Percentiles rank a stretch among this genome's conserved stretches.
Conservation (phyloP, 768 basidiomycete genomes). For the Nevesoporus exiguus region DNA sequence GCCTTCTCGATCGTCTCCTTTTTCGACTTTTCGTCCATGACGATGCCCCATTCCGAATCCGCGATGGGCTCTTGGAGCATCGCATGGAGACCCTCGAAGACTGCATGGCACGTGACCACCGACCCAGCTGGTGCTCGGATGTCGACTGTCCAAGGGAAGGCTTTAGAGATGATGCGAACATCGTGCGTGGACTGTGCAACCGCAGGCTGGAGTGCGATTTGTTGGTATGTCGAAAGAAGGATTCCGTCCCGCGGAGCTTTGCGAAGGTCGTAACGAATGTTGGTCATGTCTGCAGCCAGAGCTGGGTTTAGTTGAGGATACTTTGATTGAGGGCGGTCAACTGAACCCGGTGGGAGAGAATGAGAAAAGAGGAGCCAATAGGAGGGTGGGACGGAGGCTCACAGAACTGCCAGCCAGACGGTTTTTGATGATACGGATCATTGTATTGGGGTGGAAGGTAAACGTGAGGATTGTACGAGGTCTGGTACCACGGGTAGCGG, state of each 20-base stretch:
- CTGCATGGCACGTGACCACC: slow-evolving; percentile 44
- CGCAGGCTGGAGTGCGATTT: slow-evolving; percentile 37
- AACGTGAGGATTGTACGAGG: slow-evolving; percentile 30
- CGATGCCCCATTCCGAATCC: slow-evolving; percentile 68
- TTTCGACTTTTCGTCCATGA: slow-evolving; percentile 41
- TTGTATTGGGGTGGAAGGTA: slow-evolving; percentile 24
- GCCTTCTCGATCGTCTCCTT: slow-evolving; percentile 47
- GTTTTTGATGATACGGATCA: slow-evolving; percentile 12
- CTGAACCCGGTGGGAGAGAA: slow-evolving; percentile 5
- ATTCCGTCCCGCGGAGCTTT: slow-evolving; percentile 42
- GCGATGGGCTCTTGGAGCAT: slow-evolving; percentile 50
- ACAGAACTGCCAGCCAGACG: slow-evolving; percentile 19
- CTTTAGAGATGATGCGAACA: slow-evolving; percentile 54
- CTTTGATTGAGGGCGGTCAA: slow-evolving; percentile 32
- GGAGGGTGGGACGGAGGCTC: not conserved
- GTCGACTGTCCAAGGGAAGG: slow-evolving; percentile 66
- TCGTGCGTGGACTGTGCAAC: slow-evolving; percentile 31
- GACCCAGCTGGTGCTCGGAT: slow-evolving; percentile 37
- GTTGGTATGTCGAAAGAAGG: slow-evolving; percentile 39
- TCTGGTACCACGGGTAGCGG: slow-evolving; percentile 22
- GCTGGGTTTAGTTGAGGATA: slow-evolving; percentile 52
- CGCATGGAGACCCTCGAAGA: slow-evolving; percentile 53
- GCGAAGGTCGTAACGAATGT: slow-evolving; percentile 48
- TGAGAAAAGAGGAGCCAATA: not conserved
- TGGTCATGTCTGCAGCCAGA: slow-evolving; percentile 50